A percentile compares a stretch with the other conserved stretches of the same genome.
Evolutionary conservation across 257 asterid genomes (phyloP).

Genomic region (Plectranthus barbatus): DNA sequence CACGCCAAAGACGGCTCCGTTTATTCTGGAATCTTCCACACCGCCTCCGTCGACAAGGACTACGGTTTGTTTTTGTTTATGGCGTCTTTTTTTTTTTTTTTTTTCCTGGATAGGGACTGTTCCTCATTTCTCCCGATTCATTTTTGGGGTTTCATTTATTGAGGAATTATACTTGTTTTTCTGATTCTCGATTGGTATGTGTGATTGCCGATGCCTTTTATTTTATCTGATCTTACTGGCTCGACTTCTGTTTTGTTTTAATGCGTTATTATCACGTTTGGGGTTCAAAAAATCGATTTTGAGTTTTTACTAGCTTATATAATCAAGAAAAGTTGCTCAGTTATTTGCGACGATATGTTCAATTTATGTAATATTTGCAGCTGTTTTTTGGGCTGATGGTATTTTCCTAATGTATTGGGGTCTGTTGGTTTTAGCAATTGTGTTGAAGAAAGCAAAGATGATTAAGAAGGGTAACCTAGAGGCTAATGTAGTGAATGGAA

Average conservation of each 20-base stretch:
- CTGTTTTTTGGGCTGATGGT: neutral
- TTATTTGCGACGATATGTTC: neutral
- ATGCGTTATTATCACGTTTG: neutral
- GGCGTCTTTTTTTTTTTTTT: no score
- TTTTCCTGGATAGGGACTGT: neutral
- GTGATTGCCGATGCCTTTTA: constrained; percentile 5
- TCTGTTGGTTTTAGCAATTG: constrained; percentile 49
- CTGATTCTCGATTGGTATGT: constrained; percentile 13
- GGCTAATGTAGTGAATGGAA: constrained; percentile 47
- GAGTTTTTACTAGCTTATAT: neutral
- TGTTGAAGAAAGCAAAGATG: constrained; percentile 80
- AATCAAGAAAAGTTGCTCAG: neutral
- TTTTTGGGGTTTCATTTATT: neutral
- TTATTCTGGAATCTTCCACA: constrained; percentile 76
- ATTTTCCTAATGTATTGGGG: constrained; percentile 2
- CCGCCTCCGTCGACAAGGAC: constrained; percentile 60
- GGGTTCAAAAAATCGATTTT: neutral
- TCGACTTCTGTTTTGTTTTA: neutral
- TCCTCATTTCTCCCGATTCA: neutral
- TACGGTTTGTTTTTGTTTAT: constrained; percentile 37
- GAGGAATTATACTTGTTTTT: constrained; percentile 1
- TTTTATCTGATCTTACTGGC: neutral
- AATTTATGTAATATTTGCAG: neutral
- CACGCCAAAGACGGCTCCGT: constrained; percentile 75
- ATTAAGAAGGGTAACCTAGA: constrained; percentile 49